phyloP scores from a whole-genome alignment of 306 rosid species.

The Cicer yamashitae region DNA sequence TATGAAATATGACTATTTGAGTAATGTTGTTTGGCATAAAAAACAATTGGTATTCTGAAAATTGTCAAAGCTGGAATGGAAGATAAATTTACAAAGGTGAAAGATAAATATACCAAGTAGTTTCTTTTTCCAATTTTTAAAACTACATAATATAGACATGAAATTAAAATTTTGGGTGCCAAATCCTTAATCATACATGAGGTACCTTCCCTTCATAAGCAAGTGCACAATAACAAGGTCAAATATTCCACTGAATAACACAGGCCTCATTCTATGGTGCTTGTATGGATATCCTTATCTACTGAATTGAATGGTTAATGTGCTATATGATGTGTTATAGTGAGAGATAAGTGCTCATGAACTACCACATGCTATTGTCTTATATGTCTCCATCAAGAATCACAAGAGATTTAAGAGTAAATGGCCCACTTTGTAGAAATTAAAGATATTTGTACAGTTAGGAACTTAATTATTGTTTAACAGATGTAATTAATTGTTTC shows the following conservation, averaged over 20 bases:
- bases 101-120: neutral
- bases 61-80: neutral
- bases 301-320: neutral
- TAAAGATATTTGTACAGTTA: constrained; percentile 11
- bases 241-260: neutral
- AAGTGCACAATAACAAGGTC: neutral
- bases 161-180: constrained; percentile 10
- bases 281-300: neutral
- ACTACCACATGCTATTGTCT: constrained; percentile 34
- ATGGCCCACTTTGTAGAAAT: neutral
- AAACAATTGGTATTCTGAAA: neutral
- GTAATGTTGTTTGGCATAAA: neutral
- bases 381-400: neutral
- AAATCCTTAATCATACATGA: neutral
- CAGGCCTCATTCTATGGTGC: neutral
- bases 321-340: neutral
- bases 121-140: too few species aligned
- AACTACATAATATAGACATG: neutral
- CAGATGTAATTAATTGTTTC: too few species aligned
- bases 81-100: neutral
- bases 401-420: constrained; percentile 1
- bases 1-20: neutral
- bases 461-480: neutral
- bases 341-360: neutral
- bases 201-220: neutral